A percentile compares a stretch with the other conserved stretches of the same genome.
Conservation (phyloP, 345 rosid genomes). For the Pugionium cornutum region DNA sequence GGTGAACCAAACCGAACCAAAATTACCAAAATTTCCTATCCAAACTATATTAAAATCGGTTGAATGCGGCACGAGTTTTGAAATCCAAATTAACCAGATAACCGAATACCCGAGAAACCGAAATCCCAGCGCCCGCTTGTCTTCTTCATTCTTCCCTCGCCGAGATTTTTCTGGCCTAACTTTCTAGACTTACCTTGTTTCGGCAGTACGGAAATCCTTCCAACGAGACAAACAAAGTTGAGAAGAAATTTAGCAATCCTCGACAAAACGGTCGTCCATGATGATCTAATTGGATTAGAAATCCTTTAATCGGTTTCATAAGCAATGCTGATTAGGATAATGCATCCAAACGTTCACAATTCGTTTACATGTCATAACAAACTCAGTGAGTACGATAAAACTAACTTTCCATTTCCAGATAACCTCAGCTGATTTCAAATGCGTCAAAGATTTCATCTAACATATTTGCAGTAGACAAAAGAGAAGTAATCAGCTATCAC, state of each 20-base stretch:
- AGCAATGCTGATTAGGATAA: background rate
- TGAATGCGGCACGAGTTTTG: too few relatives aligned
- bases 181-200: background rate
- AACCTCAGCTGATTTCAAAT: conserved; percentile 1
- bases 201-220: conserved; percentile 7
- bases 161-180: background rate
- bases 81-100: too few relatives aligned
- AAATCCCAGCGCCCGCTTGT: too few relatives aligned
- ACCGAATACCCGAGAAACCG: too few relatives aligned
- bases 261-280: background rate
- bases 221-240: conserved; percentile 14
- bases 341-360: background rate
- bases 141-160: too few relatives aligned
- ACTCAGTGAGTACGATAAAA: background rate
- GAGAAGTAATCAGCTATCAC: conserved; percentile 33
- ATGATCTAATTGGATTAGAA: background rate
- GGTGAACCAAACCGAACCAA: too few relatives aligned
- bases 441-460: conserved; percentile 4
- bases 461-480: background rate
- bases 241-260: background rate
- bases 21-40: too few relatives aligned
- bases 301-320: background rate
- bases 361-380: background rate
- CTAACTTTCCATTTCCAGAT: background rate
- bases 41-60: too few relatives aligned